A percentile compares a stretch with the other conserved stretches of the same genome.
Evolutionary conservation across 2,329 filamentous ascomycete species (phyloP).

Genomic region (Hyphodiscus sp.): DNA sequence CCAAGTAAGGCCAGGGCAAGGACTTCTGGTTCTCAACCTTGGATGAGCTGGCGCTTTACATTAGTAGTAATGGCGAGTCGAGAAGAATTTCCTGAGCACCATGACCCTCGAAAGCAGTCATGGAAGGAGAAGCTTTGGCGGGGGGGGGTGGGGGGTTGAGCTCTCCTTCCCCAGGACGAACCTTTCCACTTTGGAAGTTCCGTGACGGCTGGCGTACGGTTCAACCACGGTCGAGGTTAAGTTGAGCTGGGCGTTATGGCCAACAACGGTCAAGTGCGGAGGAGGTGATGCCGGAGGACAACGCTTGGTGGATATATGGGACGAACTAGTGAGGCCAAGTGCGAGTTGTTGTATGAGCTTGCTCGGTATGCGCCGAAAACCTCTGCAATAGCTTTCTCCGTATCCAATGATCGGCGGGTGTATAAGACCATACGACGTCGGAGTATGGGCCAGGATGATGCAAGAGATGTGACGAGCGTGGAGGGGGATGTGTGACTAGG

Average conservation of each 20-base stretch:
- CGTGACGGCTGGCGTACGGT: constrained; percentile 10
- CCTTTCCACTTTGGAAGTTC: constrained; percentile 13
- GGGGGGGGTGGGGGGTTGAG: too few relatives aligned
- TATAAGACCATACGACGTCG: constrained; percentile 10
- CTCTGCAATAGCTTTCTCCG: constrained; percentile 12
- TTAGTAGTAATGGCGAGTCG: not conserved
- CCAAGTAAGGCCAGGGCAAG: constrained; percentile 6
- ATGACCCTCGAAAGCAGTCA: not conserved
- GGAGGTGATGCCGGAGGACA: constrained; percentile 8
- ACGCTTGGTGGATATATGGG: constrained; percentile 1
- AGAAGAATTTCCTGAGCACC: not conserved
- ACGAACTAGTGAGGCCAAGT: constrained; percentile 5
- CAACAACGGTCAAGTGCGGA: constrained; percentile 12
- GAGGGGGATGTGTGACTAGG: constrained; percentile 1
- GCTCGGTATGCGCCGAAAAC: constrained; percentile 17
- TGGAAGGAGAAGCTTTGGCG: constrained; percentile 9
- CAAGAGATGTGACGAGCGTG: not conserved
- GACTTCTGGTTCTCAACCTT: constrained; percentile 14
- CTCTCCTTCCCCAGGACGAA: constrained; percentile 13
- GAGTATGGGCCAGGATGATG: constrained; percentile 10
- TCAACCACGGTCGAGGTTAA: not conserved
- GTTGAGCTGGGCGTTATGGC: not conserved
- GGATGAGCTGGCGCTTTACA: not conserved
- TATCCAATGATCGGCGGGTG: constrained; percentile 8
- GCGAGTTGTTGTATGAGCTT: constrained; percentile 10